Evolutionary conservation across 1,139 yeast genomes (phyloP).

Genomic region (Blastobotrys ciferrii): DNA sequence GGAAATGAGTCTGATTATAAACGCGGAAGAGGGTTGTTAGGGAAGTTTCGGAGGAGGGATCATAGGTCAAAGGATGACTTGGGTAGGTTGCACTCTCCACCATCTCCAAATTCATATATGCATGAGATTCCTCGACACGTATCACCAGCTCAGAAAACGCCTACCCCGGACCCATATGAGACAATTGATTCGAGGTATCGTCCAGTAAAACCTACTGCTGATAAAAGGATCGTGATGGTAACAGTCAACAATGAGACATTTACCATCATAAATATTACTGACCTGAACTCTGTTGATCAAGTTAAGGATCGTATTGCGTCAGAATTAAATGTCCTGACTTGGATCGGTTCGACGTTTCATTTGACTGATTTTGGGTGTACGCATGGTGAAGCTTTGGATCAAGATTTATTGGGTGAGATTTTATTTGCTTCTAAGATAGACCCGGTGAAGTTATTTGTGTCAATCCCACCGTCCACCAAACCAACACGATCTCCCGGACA

Average conservation of each 20-base stretch:
- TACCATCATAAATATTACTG: slow-evolving; percentile 46
- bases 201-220: slow-evolving; percentile 9
- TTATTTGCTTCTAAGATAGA: slow-evolving; percentile 21
- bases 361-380: slow-evolving; percentile 68
- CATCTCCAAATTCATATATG: slow-evolving; percentile 17
- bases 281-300: slow-evolving; percentile 34
- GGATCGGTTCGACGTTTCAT: slow-evolving; percentile 51
- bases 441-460: slow-evolving; percentile 31
- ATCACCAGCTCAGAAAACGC: not conserved
- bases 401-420: slow-evolving; percentile 45
- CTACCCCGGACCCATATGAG: slow-evolving; percentile 5
- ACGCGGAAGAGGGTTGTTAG: slow-evolving; percentile 19
- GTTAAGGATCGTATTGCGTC: slow-evolving; percentile 43
- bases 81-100: slow-evolving; percentile 20
- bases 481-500: slow-evolving; percentile 23
- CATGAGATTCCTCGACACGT: not conserved
- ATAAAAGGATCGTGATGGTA: slow-evolving; percentile 45
- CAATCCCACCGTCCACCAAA: slow-evolving; percentile 13
- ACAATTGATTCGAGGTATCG: slow-evolving; percentile 9
- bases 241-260: slow-evolving; percentile 60
- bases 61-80: slow-evolving; percentile 22
- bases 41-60: slow-evolving; percentile 20
- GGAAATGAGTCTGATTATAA: not conserved
- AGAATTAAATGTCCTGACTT: slow-evolving; percentile 44
- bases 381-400: slow-evolving; percentile 61